Base-by-base conservation (phyloP, 441 rosid species). In the Melastoma candidum region DNA sequence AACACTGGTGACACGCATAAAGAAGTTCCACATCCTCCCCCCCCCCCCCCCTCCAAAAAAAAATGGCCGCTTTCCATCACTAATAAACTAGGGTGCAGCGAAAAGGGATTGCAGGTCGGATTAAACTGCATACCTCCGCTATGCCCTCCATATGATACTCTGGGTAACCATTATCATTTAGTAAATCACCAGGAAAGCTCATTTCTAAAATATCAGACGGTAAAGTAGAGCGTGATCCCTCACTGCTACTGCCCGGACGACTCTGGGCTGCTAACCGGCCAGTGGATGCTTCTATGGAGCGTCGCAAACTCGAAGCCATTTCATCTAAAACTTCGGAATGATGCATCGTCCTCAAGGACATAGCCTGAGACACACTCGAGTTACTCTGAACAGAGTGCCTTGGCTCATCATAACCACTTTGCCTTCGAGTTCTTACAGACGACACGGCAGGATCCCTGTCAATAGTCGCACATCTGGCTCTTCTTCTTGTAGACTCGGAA, bases 91-190 rank as follows among this genome's bases (percentile, higher is more conserved):
- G 41, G 6, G 7, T 36, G 41, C 41, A 36, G 8, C 6, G 8
- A 36, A 36, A 36, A 36, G 6, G 41, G 41, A 36, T 36, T 36
- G 41, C 41, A 36, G 41, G 7, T 36, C 48, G 3, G 32, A 41
- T n/a, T 25, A 2, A 25, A 12, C 48, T 54, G 46, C 8, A 26
- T 79, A 92, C 98, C 98, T 85, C 98, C 11, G 95, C 87, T 74
- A 88, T 78, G 49, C 90, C 98, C 68, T 81, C 90, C 78, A 82
- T 72, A 67, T 65, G 79, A 75, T 74, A 85, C 51, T 59, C 75
- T 43, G 58, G 73, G 56, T 81, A 79, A 69, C 76, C 74, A 48
- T 82, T 88, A 44, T 56, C 73, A 63, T 72, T 84, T 9, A 65
- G 47, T 53, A 71, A 61, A 55, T 85, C 67, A 57, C 54, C 77